Evolutionary conservation across 352 stramenopile species (phyloP).

Genomic region (Pythium rishiriense): DNA sequence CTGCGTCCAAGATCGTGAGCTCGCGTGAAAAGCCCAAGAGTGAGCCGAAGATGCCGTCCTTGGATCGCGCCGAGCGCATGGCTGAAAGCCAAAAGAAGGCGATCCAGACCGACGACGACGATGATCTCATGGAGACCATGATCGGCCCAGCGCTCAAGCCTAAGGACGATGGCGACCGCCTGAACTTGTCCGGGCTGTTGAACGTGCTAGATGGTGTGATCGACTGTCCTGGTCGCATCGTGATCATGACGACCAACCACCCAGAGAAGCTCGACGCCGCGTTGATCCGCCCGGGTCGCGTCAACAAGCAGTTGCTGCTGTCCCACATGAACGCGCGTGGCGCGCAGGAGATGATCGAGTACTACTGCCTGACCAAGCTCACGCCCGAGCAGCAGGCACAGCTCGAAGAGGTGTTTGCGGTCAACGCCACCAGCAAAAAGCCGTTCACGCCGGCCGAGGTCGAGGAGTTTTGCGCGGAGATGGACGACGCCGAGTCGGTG

Average conservation of each 20-base stretch:
- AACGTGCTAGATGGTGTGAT: constrained; percentile 93
- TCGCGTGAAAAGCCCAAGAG: constrained; percentile 28
- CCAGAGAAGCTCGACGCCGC: constrained; percentile 92
- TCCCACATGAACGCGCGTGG: constrained; percentile 59
- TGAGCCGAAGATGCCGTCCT: constrained; percentile 2
- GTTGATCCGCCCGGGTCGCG: constrained; percentile 86
- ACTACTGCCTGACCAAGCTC: constrained; percentile 52
- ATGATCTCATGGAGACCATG: constrained; percentile 20
- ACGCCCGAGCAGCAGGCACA: constrained; percentile 22
- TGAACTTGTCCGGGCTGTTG: constrained; percentile 83
- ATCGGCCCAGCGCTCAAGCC: constrained; percentile 30
- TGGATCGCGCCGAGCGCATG: no score
- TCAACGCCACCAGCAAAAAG: no score
- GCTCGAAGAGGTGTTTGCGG: constrained; percentile 18
- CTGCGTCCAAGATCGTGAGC: constrained; percentile 74
- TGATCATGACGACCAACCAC: constrained; percentile 94
- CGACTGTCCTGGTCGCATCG: constrained; percentile 86
- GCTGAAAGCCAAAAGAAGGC: background rate
- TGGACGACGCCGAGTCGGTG: constrained; percentile 23
- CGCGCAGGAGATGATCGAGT: constrained; percentile 71
- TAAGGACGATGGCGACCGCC: constrained; percentile 37
- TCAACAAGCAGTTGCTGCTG: constrained; percentile 88
- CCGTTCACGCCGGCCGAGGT: constrained; percentile 41
- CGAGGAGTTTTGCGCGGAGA: constrained; percentile 57
- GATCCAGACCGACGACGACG: constrained; percentile 15